Conservation (phyloP, 306 rosid genomes). For the Prunus salicina region DNA sequence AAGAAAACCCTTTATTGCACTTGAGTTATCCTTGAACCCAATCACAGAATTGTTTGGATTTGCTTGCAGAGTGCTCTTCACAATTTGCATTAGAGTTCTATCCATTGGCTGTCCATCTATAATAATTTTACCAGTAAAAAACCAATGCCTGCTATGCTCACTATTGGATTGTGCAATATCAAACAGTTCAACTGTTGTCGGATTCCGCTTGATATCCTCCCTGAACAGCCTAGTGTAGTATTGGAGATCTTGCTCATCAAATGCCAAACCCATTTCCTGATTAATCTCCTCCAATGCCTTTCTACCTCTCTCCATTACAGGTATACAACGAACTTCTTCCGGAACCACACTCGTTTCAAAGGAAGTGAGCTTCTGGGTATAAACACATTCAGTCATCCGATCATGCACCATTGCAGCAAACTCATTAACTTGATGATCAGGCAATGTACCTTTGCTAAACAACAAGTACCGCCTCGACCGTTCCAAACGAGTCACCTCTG, state of each 20-base stretch:
- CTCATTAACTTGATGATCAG: constrained; percentile 53
- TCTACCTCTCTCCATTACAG: constrained; percentile 78
- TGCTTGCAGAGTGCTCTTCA: constrained; percentile 76
- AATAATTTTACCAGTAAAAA: constrained; percentile 73
- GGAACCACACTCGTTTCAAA: constrained; percentile 63
- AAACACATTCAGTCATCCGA: constrained; percentile 88
- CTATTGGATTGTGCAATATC: constrained; percentile 94
- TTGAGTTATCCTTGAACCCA: constrained; percentile 93
- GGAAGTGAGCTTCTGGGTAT: constrained; percentile 56
- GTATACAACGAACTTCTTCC: constrained; percentile 58
- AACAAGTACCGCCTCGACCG: constrained; percentile 83
- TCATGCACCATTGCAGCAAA: constrained; percentile 80
- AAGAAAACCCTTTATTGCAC: constrained; percentile 80
- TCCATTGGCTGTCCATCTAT: constrained; percentile 71
- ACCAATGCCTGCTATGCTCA: constrained; percentile 95
- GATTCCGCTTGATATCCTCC: constrained; percentile 77
- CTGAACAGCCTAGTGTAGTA: constrained; percentile 76
- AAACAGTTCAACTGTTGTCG: constrained; percentile 80
- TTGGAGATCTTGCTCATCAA: constrained; percentile 86
- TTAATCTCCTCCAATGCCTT: constrained; percentile 86
- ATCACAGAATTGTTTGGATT: constrained; percentile 84
- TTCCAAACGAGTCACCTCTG: constrained; percentile 80
- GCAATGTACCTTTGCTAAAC: constrained; percentile 42
- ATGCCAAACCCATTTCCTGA: constrained; percentile 78
- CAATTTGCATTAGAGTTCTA: constrained; percentile 85